Conservation (phyloP, 1,284 basidiomycete genomes). For the Ustilago vetiveriae region DNA sequence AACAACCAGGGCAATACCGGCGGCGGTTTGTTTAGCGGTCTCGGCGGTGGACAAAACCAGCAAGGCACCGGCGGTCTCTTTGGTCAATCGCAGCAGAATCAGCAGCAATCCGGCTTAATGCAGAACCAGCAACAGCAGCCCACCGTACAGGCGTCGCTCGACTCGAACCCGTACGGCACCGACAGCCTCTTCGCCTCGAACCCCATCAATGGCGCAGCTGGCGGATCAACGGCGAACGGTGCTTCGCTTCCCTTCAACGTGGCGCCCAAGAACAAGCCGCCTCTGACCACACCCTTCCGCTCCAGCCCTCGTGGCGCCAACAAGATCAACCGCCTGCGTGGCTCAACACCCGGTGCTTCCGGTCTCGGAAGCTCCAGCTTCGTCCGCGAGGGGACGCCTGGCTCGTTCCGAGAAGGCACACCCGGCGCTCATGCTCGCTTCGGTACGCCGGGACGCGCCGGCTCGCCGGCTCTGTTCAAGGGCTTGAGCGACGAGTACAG, state of each 20-base stretch:
- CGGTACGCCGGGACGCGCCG: conserved; percentile 48
- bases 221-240: conserved; percentile 50
- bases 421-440: conserved; percentile 48
- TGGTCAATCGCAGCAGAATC: conserved; percentile 41
- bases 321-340: conserved; percentile 63
- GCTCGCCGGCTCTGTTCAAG: conserved; percentile 66
- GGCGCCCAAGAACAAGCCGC: conserved; percentile 68
- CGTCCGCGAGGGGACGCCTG: conserved; percentile 49
- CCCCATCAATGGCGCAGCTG: conserved; percentile 41
- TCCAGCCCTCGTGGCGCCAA: conserved; percentile 58
- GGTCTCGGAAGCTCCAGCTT: conserved; percentile 45
- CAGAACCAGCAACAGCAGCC: conserved; percentile 66
- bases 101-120: conserved; percentile 43
- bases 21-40: conserved; percentile 55
- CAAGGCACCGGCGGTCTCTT: conserved; percentile 36
- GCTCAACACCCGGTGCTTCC: conserved; percentile 56
- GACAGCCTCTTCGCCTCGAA: conserved; percentile 72
- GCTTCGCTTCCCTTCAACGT: conserved; percentile 64
- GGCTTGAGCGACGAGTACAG: conserved; percentile 72
- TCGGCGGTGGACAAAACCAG: conserved; percentile 42
- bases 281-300: conserved; percentile 70
- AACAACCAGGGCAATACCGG: conserved; percentile 56
- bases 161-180: conserved; percentile 84
- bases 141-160: conserved; percentile 71
- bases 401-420: conserved; percentile 62